These are phyloP conservation scores for Ulvella scutata DNA, from an alignment of 139 green algal genomes.

Conservation along the genomic window DNA sequence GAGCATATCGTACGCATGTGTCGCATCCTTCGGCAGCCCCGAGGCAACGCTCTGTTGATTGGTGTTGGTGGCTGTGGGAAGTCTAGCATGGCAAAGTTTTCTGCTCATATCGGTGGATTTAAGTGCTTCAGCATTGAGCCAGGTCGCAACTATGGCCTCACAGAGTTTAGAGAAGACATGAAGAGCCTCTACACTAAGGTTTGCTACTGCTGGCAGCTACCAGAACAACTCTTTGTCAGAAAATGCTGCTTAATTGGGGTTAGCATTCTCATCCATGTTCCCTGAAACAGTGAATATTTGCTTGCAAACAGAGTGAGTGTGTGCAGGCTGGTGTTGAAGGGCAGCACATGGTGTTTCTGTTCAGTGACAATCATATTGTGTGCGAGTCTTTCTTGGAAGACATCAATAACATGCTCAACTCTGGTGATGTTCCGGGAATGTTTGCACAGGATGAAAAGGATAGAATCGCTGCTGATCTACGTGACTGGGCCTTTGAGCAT, in stretches of 20 bases:
- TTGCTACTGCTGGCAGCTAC: background rate
- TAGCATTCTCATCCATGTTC: too few relatives aligned
- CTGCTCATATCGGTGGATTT: slow-evolving; percentile 46
- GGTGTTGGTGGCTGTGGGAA: slow-evolving; percentile 71
- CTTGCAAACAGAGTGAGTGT: too few relatives aligned
- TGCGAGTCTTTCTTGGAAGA: slow-evolving; percentile 63
- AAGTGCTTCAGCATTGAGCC: slow-evolving; percentile 51
- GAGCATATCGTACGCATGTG: slow-evolving; percentile 54
- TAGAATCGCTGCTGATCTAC: slow-evolving; percentile 42
- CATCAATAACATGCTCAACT: slow-evolving; percentile 68
- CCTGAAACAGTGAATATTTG: too few relatives aligned
- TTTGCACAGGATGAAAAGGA: slow-evolving; percentile 59
- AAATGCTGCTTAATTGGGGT: too few relatives aligned
- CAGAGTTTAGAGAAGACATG: slow-evolving; percentile 63
- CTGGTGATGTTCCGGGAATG: slow-evolving; percentile 46
- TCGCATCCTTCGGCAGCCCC: slow-evolving; percentile 60
- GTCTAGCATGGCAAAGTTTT: slow-evolving; percentile 60
- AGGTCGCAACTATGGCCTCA: slow-evolving; percentile 38
- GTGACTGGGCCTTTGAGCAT: slow-evolving; percentile 32
- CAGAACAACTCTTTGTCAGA: too few relatives aligned
- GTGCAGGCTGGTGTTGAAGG: slow-evolving; percentile 40
- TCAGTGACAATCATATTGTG: slow-evolving; percentile 63
- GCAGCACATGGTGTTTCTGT: slow-evolving; percentile 44
- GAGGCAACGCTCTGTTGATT: slow-evolving; percentile 73
- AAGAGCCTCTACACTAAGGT: slow-evolving; percentile 53